Conservation (phyloP, 805 yeast genomes). For the Wickerhamia fluorescens region DNA sequence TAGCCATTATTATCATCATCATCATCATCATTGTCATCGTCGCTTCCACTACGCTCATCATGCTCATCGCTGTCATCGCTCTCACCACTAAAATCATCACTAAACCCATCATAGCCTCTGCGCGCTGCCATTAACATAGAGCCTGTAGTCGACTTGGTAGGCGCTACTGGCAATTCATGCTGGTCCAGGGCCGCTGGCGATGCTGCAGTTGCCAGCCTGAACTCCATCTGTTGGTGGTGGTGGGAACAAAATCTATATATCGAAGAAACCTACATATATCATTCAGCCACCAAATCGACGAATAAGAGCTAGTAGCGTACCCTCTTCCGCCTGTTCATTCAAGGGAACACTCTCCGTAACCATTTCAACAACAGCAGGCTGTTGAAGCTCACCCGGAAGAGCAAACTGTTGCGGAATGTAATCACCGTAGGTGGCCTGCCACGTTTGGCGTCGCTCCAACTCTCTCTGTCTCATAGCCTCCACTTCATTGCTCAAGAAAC, state of each 20-base stretch:
- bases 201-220: too few species aligned
- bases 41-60: not conserved
- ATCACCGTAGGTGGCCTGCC: conserved; percentile 34
- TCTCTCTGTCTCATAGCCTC: conserved; percentile 27
- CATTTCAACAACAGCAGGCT: conserved; percentile 34
- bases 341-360: conserved; percentile 30
- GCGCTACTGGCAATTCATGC: too few species aligned
- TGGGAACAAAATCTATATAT: too few species aligned
- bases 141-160: too few species aligned
- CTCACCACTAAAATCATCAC: conserved; percentile 1
- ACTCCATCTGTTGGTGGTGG: too few species aligned
- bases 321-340: too few species aligned
- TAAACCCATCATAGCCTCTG: too few species aligned
- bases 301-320: too few species aligned
- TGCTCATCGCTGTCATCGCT: conserved; percentile 7
- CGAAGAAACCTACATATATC: too few species aligned
- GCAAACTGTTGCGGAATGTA: conserved; percentile 34
- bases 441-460: conserved; percentile 23
- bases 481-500: conserved; percentile 29
- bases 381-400: conserved; percentile 30
- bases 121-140: too few species aligned
- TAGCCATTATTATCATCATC: conserved; percentile 13
- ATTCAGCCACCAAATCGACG: too few species aligned
- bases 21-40: conserved; percentile 7
- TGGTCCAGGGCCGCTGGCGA: too few species aligned